phyloP scores from a whole-genome alignment of 2,329 filamentous ascomycete genomes.

The Colletotrichum tabaci region DNA sequence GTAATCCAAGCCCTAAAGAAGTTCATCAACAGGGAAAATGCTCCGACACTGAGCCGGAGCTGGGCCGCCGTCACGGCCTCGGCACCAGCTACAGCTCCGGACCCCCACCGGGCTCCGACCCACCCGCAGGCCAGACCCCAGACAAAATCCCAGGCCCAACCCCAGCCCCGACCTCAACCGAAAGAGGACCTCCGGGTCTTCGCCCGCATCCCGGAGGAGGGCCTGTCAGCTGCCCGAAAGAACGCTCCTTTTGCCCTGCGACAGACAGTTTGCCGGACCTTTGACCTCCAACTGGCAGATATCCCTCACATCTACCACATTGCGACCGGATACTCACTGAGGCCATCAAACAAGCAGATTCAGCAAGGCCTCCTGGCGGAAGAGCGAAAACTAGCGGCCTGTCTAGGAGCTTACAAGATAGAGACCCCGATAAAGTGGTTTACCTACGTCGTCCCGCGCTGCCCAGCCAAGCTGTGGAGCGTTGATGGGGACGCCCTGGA shows the following conservation, averaged over 20 bases:
- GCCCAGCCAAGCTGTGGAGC: neutral
- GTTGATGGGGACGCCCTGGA: neutral
- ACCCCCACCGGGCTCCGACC: neutral
- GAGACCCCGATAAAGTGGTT: slow-evolving; percentile 11
- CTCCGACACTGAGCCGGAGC: neutral
- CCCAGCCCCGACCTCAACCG: neutral
- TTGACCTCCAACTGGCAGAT: neutral
- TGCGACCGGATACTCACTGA: neutral
- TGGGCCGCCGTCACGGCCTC: neutral
- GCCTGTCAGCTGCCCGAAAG: neutral
- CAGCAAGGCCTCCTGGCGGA: neutral
- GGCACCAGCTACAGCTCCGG: neutral
- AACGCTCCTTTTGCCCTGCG: neutral
- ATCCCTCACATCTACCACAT: slow-evolving; percentile 7
- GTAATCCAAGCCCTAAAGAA: slow-evolving; percentile 1
- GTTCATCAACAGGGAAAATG: neutral
- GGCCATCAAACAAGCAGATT: neutral
- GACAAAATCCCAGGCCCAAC: no score
- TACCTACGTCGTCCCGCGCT: neutral
- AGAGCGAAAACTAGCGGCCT: neutral
- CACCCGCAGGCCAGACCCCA: neutral
- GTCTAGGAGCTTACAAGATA: slow-evolving; percentile 4
- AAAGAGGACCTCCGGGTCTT: neutral
- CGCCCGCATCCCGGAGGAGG: neutral
- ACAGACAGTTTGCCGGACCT: slow-evolving; percentile 1